Conservation (phyloP, 306 rosid genomes). For the Gastrolobium villosum region DNA sequence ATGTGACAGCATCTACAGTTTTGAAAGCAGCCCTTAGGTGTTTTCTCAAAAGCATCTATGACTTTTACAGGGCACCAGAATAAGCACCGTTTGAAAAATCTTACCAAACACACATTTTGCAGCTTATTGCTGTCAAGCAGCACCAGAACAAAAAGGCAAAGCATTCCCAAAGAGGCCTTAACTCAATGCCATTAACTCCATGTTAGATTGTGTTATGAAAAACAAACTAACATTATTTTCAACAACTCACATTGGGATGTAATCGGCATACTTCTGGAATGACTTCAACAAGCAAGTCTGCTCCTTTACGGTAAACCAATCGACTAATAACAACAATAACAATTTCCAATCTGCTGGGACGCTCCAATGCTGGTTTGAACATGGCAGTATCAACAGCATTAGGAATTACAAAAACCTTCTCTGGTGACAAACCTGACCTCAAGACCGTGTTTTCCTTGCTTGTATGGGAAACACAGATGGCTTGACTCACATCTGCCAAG, state of each 20-base stretch:
- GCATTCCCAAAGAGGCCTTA: not conserved
- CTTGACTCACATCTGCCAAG: constrained; percentile 85
- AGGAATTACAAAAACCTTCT: constrained; percentile 84
- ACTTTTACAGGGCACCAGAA: not conserved
- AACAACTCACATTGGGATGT: constrained; percentile 68
- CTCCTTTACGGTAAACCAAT: constrained; percentile 86
- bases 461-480: constrained; percentile 89
- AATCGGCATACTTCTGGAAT: constrained; percentile 83
- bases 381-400: constrained; percentile 91
- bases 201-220: not conserved
- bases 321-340: constrained; percentile 83
- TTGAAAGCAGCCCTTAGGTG: not conserved
- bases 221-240: constrained; percentile 16
- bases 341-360: constrained; percentile 62
- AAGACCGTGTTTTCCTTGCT: constrained; percentile 92
- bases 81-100: constrained; percentile 1
- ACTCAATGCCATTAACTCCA: not conserved
- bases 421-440: constrained; percentile 85
- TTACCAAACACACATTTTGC: not conserved
- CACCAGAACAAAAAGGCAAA: not conserved
- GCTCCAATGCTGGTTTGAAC: constrained; percentile 81
- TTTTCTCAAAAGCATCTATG: constrained; percentile 11
- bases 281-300: constrained; percentile 88
- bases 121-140: constrained; percentile 3
- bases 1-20: not conserved